Conservation (phyloP, 192 early-diverging fungal species). For the Funneliformis mosseae region DNA sequence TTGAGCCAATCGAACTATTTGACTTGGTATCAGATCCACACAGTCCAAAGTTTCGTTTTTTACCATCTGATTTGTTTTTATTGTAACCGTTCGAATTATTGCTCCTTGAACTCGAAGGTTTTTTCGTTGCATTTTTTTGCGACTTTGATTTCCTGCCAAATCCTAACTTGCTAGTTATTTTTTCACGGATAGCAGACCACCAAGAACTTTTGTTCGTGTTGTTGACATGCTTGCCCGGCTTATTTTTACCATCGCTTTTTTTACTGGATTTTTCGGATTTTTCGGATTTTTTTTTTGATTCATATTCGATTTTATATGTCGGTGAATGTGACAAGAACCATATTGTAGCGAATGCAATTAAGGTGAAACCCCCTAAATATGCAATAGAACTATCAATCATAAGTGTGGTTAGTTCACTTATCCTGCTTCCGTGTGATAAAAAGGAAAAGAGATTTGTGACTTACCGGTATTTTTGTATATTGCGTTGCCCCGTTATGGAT, state of each 20-base stretch:
- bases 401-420: background rate
- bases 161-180: background rate
- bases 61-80: background rate
- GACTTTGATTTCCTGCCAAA: background rate
- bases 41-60: background rate
- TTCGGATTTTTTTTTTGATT: background rate
- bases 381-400: background rate
- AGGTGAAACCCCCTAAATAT: background rate
- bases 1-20: background rate
- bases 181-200: background rate
- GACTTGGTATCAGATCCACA: background rate
- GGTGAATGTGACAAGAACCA: background rate
- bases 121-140: background rate
- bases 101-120: background rate
- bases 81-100: no score
- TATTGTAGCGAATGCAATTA: background rate
- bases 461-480: background rate
- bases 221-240: background rate
- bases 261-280: background rate
- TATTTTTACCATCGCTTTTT: background rate
- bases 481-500: background rate
- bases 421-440: no score
- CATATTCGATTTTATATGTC: background rate
- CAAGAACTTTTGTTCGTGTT: background rate
- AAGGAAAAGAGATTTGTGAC: background rate